Base-by-base conservation (phyloP, 768 basidiomycete species). In the Lanmaoa pseudosensibilis region DNA sequence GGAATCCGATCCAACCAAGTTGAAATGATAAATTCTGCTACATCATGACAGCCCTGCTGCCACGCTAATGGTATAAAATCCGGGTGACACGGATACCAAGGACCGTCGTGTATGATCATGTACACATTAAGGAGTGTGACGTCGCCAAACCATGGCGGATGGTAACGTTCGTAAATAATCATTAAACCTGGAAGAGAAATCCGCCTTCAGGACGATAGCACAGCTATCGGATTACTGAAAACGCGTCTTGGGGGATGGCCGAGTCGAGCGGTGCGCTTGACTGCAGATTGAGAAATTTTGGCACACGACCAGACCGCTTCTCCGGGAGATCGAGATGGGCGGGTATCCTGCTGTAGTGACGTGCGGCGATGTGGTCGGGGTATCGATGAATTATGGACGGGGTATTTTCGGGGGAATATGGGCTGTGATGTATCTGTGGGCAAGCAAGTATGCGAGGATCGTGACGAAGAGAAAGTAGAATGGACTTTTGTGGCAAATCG, bases 221-320 rank as follows among this genome's bases (percentile, higher is more conserved):
- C 38, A 48, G 50, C 47, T 51, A 66, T 54, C 27, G 67, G 61
- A 18, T 48, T 43, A 36, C 67, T 67, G 32, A 69, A 59, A 40
- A 69, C 54, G 32, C 67, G 69, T 47, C 59, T 57, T 55, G 58
- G 55, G 3, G 52, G 4, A 19, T 60, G 52, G 10, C 63, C 57
- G n/a, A 59, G 57, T 57, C 70, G 69, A 55, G 69, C 59, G 43
- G 68, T 58, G n/a, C 59, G 65, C 47, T 71, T 71, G 8, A 39
- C 16, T 34, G 55, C 21, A 36, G 70, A 71, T 25, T 53, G 69
- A 0, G 70, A 60, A 13, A 71, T 71, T 47, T 73, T 71, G 33
- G 70, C 70, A 61, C 70, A 71, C 34, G 70, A 69, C 70, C 70
- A 71, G 32, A 69, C 27, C 33, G 9, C 37, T 23, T 61, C 57